These are phyloP conservation scores for Rubia peregrina DNA, from an alignment of 305 asterid species.

Conservation along the genomic window DNA sequence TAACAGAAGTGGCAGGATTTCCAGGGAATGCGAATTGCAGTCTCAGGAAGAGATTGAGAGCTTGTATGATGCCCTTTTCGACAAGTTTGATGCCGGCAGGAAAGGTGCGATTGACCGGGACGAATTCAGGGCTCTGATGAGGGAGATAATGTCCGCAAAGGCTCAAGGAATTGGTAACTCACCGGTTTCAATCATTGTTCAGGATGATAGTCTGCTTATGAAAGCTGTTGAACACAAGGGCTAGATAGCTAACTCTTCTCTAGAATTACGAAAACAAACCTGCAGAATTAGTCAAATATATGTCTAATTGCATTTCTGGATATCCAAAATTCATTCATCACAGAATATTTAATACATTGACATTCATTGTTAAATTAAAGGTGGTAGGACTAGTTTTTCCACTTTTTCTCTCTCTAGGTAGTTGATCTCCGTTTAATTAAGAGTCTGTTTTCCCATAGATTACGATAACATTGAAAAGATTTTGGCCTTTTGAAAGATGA, in stretches of 20 bases:
- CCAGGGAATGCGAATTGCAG: conserved; percentile 49
- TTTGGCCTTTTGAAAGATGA: too few species aligned
- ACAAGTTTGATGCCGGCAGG: conserved; percentile 38
- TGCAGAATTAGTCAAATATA: background rate
- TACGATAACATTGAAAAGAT: too few species aligned
- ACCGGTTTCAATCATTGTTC: conserved; percentile 50
- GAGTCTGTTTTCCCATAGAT: background rate
- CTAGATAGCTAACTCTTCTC: background rate
- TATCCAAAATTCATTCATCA: background rate
- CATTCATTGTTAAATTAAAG: background rate
- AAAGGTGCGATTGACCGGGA: conserved; percentile 41
- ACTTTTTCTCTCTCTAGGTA: background rate
- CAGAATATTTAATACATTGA: background rate
- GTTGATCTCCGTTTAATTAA: background rate
- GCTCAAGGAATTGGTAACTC: conserved; percentile 64
- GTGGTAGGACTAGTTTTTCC: background rate
- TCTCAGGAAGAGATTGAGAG: conserved; percentile 44
- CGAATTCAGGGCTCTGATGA: conserved; percentile 37
- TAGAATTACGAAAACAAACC: background rate
- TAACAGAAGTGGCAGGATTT: conserved; percentile 34
- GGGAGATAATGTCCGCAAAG: conserved; percentile 64
- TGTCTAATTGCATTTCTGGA: too few species aligned
- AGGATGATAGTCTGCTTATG: conserved; percentile 69
- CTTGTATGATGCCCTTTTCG: conserved; percentile 40
- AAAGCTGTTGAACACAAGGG: conserved; percentile 41